A percentile compares a stretch with the other conserved stretches of the same genome.
phyloP scores from a whole-genome alignment of 2,329 filamentous ascomycete species.

The Ascochyta lentis region DNA sequence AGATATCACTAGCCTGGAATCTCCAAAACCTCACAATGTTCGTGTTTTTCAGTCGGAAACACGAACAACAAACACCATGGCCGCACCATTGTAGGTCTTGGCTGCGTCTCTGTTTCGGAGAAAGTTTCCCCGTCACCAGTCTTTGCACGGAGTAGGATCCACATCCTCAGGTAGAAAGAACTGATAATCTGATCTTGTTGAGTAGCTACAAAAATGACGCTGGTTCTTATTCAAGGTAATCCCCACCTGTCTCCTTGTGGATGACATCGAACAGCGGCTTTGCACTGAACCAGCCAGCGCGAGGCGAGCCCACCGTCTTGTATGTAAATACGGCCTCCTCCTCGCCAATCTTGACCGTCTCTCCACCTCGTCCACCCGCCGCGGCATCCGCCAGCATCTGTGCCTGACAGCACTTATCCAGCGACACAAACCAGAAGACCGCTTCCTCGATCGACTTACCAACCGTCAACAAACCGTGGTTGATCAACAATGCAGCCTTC shows the following conservation, averaged over 20 bases:
- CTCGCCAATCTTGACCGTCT: conserved; percentile 71
- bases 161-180: neutral
- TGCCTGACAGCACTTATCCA: conserved; percentile 62
- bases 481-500: conserved; percentile 61
- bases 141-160: conserved; percentile 2
- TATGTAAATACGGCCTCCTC: conserved; percentile 73
- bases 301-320: conserved; percentile 66
- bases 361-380: conserved; percentile 65
- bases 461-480: conserved; percentile 61
- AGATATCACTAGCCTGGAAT: neutral
- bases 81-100: conserved; percentile 7
- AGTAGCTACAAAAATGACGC: neutral
- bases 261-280: conserved; percentile 75
- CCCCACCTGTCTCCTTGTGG: conserved; percentile 64
- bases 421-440: conserved; percentile 61
- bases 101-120: conserved; percentile 7
- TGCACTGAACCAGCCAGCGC: conserved; percentile 71
- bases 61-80: neutral
- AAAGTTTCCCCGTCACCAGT: neutral
- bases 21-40: neutral
- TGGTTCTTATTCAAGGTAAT: conserved; percentile 57
- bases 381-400: conserved; percentile 62
- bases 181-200: neutral
- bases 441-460: conserved; percentile 59
- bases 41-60: neutral